Conservation (phyloP, 2,329 filamentous ascomycete genomes). For the Penicillium polonicum region DNA sequence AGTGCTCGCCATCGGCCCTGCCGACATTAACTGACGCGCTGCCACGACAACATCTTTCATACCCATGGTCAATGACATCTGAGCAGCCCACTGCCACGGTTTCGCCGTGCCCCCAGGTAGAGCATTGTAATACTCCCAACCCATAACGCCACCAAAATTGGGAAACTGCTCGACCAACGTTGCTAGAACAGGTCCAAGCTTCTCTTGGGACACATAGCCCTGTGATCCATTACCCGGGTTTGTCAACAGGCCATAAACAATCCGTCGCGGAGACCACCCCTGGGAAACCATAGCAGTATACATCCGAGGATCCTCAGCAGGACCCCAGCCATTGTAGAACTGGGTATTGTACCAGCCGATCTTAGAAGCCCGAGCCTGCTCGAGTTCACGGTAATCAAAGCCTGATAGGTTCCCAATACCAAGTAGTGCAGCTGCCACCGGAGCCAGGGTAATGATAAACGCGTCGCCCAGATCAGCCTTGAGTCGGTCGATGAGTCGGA, state of each 20-base stretch:
- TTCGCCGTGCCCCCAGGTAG: slow-evolving; percentile 60
- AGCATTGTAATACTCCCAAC: slow-evolving; percentile 93
- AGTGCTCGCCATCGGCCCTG: slow-evolving; percentile 31
- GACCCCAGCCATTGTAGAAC: slow-evolving; percentile 90
- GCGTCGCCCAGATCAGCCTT: slow-evolving; percentile 49
- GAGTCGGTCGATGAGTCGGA: slow-evolving; percentile 66
- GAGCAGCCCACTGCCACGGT: slow-evolving; percentile 76
- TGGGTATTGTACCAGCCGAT: slow-evolving; percentile 88
- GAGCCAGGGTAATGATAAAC: slow-evolving; percentile 79
- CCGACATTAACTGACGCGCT: slow-evolving; percentile 31
- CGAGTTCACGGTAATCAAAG: slow-evolving; percentile 75
- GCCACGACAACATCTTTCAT: slow-evolving; percentile 41
- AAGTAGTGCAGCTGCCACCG: slow-evolving; percentile 73
- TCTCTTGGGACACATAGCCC: slow-evolving; percentile 62
- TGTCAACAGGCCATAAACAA: slow-evolving; percentile 80
- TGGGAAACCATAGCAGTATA: slow-evolving; percentile 45
- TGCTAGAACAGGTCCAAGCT: slow-evolving; percentile 58
- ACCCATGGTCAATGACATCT: slow-evolving; percentile 57
- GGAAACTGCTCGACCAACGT: slow-evolving; percentile 60
- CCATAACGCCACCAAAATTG: slow-evolving; percentile 82
- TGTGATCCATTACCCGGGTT: slow-evolving; percentile 68
- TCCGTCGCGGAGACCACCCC: slow-evolving; percentile 70
- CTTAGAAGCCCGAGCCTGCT: slow-evolving; percentile 62
- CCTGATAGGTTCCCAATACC: slow-evolving; percentile 67
- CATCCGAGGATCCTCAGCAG: slow-evolving; percentile 52